A percentile compares a stretch with the other conserved stretches of the same genome.
phyloP scores from a whole-genome alignment of 2,329 filamentous ascomycete species.

The Pseudocercospora ulei region DNA sequence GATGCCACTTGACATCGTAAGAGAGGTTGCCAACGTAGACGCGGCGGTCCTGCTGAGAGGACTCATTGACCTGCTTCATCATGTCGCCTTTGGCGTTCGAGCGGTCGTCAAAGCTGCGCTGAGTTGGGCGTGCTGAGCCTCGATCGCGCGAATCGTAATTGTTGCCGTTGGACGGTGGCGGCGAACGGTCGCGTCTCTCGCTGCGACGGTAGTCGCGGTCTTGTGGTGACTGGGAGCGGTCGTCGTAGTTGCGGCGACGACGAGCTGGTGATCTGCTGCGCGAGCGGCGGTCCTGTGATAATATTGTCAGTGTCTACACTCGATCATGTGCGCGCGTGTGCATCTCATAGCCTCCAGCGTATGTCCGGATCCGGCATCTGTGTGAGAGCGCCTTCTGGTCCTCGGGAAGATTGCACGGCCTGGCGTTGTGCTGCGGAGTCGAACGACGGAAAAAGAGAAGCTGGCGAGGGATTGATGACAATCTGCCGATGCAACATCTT shows the following conservation, averaged over 20 bases:
- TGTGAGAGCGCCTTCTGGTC: neutral
- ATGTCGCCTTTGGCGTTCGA: conserved; percentile 78
- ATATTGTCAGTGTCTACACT: conserved; percentile 1
- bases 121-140: conserved; percentile 27
- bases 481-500: too few species aligned
- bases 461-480: too few species aligned
- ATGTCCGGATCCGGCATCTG: too few species aligned
- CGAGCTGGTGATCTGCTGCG: conserved; percentile 9
- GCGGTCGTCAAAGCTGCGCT: conserved; percentile 72
- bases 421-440: neutral
- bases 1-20: conserved; percentile 99
- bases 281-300: conserved; percentile 11
- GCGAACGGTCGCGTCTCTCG: conserved; percentile 48
- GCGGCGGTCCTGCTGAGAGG: conserved; percentile 94
- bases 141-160: conserved; percentile 46
- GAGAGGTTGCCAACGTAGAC: conserved; percentile 99
- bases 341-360: conserved; percentile 5
- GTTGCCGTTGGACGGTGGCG: conserved; percentile 70
- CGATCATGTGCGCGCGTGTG: conserved; percentile 1
- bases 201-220: conserved; percentile 34
- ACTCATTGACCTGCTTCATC: conserved; percentile 89
- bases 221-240: conserved; percentile 24
- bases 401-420: neutral
- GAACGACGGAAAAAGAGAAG: too few species aligned
- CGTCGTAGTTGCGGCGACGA: conserved; percentile 20